These are phyloP conservation scores for Delitschia confertaspora DNA, from an alignment of 495 filamentous ascomycete species.

Conservation along the genomic window DNA sequence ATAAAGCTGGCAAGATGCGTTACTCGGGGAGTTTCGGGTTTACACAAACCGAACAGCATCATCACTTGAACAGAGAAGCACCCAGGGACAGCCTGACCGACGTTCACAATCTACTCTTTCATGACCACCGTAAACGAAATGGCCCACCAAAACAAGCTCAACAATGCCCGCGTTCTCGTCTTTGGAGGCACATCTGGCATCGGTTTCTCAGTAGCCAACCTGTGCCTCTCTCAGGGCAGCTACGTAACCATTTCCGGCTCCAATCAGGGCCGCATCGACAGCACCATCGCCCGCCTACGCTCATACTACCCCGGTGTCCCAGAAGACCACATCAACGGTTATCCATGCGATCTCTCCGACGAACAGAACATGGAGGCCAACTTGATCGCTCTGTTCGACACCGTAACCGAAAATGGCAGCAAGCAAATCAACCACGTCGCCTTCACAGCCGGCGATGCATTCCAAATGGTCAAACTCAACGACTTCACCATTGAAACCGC, in stretches of 20 bases:
- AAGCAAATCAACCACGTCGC: slow-evolving; percentile 51
- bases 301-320: slow-evolving; percentile 30
- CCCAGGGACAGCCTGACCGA: too few relatives aligned
- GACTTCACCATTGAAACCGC: slow-evolving; percentile 34
- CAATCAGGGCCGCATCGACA: slow-evolving; percentile 34
- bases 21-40: too few relatives aligned
- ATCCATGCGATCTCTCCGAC: slow-evolving; percentile 44
- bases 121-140: slow-evolving; percentile 2
- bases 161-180: slow-evolving; percentile 17
- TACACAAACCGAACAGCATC: too few relatives aligned
- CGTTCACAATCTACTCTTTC: too few relatives aligned
- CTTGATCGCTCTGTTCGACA: slow-evolving; percentile 41
- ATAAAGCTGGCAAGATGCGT: too few relatives aligned
- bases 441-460: slow-evolving; percentile 49
- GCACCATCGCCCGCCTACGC: slow-evolving; percentile 36
- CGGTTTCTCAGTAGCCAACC: slow-evolving; percentile 18
- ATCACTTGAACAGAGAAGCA: too few relatives aligned
- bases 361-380: slow-evolving; percentile 37
- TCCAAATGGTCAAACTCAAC: slow-evolving; percentile 32
- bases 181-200: slow-evolving; percentile 27
- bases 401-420: slow-evolving; percentile 20
- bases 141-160: slow-evolving; percentile 19
- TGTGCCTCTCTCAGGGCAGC: slow-evolving; percentile 35
- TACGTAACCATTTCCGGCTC: slow-evolving; percentile 48
- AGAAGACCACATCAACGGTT: slow-evolving; percentile 35